These are phyloP conservation scores for Pterocarpus macrocarpus DNA, from an alignment of 306 rosid species.

Conservation along the genomic window DNA sequence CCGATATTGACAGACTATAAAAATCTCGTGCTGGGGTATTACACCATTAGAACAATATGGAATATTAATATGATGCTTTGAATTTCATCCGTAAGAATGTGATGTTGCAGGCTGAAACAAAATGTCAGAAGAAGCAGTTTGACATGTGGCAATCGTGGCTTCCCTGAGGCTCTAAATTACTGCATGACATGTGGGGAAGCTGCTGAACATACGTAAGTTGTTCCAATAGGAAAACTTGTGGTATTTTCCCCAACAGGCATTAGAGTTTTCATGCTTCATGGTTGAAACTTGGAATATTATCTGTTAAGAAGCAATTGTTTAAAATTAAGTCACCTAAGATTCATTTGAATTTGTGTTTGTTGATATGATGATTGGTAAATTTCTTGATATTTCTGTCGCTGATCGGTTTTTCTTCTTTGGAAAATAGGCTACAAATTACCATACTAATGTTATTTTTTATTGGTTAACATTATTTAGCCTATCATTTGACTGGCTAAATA, in stretches of 20 bases:
- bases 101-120: neutral
- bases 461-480: too few species aligned
- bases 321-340: neutral
- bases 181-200: conserved; percentile 37
- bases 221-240: neutral
- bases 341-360: neutral
- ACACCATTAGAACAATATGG: neutral
- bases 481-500: too few species aligned
- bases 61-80: neutral
- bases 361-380: neutral
- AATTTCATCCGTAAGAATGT: too few species aligned
- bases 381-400: too few species aligned
- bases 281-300: neutral
- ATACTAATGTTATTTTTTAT: neutral
- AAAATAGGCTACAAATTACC: neutral
- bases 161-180: neutral
- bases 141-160: conserved; percentile 41
- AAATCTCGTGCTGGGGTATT: too few species aligned
- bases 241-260: neutral
- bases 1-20: too few species aligned
- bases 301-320: neutral
- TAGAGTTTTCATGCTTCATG: neutral
- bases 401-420: neutral
- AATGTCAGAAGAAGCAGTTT: conserved; percentile 37
- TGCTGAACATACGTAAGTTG: conserved; percentile 37